A percentile compares a stretch with the other conserved stretches of the same genome.
phyloP scores from a whole-genome alignment of 495 filamentous ascomycete genomes.

The Tuber indicum region DNA sequence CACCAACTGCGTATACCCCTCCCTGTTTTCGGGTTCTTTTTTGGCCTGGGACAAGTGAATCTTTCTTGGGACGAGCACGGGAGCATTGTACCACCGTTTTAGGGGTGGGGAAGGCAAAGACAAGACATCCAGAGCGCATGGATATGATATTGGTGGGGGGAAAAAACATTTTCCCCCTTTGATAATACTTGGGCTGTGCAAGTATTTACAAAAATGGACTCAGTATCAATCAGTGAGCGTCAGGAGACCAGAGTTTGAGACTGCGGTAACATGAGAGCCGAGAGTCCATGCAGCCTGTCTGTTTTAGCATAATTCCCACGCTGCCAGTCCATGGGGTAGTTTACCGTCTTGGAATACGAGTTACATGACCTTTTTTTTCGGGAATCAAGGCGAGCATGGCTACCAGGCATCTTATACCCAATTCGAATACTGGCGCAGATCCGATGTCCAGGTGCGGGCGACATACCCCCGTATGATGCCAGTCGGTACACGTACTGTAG shows the following conservation, averaged over 20 bases:
- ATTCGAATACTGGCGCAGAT: neutral
- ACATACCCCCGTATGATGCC: neutral
- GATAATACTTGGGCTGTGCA: neutral
- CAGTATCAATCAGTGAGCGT: neutral
- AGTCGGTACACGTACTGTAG: neutral
- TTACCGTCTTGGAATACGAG: neutral
- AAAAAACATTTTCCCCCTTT: neutral
- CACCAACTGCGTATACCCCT: too few relatives aligned
- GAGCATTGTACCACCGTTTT: neutral
- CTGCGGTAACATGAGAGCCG: neutral
- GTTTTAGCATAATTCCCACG: neutral
- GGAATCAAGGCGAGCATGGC: neutral
- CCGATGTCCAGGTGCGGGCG: neutral
- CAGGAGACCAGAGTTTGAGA: neutral
- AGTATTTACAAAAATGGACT: neutral
- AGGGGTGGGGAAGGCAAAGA: neutral
- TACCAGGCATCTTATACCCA: neutral
- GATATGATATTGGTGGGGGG: neutral
- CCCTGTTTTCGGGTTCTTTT: too few relatives aligned
- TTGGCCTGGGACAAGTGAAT: too few relatives aligned
- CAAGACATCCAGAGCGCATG: neutral
- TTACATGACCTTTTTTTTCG: neutral
- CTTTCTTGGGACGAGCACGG: neutral
- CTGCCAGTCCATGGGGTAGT: neutral
- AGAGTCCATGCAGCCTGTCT: neutral